phyloP scores from a whole-genome alignment of 2,329 filamentous ascomycete species.

The Rhinocladiella similis region DNA sequence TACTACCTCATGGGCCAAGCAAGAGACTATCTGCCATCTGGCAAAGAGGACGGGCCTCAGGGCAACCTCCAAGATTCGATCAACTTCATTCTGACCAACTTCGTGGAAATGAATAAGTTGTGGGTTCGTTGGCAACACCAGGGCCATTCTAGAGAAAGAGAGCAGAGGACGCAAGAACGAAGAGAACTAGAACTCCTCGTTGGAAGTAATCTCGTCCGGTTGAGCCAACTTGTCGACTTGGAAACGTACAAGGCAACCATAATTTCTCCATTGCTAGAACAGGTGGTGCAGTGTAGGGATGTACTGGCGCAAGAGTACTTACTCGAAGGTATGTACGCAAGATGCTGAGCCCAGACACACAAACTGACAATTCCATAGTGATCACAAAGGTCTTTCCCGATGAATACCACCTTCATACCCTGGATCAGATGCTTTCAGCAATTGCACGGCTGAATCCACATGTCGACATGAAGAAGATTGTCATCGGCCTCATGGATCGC shows the following conservation, averaged over 20 bases:
- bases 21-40: slow-evolving; percentile 79
- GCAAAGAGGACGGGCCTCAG: slow-evolving; percentile 84
- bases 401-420: slow-evolving; percentile 94
- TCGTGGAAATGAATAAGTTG: slow-evolving; percentile 99
- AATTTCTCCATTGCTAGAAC: slow-evolving; percentile 83
- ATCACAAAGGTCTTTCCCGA: slow-evolving; percentile 99
- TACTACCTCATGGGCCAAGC: slow-evolving; percentile 97
- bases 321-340: slow-evolving; percentile 64
- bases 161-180: slow-evolving; percentile 88
- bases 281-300: slow-evolving; percentile 96
- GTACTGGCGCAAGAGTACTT: slow-evolving; percentile 97
- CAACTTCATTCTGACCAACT: slow-evolving; percentile 96
- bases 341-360: not conserved
- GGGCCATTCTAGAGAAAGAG: slow-evolving; percentile 90
- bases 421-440: slow-evolving; percentile 91
- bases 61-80: slow-evolving; percentile 97
- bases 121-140: slow-evolving; percentile 98
- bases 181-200: slow-evolving; percentile 94
- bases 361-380: slow-evolving; percentile 51
- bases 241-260: slow-evolving; percentile 92
- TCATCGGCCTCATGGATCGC: slow-evolving; percentile 96
- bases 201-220: slow-evolving; percentile 89
- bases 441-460: slow-evolving; percentile 92
- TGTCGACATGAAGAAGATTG: slow-evolving; percentile 96
- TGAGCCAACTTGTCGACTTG: slow-evolving; percentile 93